Conservation (phyloP, 108 stramenopile species). For the Epipyxis sp. region DNA sequence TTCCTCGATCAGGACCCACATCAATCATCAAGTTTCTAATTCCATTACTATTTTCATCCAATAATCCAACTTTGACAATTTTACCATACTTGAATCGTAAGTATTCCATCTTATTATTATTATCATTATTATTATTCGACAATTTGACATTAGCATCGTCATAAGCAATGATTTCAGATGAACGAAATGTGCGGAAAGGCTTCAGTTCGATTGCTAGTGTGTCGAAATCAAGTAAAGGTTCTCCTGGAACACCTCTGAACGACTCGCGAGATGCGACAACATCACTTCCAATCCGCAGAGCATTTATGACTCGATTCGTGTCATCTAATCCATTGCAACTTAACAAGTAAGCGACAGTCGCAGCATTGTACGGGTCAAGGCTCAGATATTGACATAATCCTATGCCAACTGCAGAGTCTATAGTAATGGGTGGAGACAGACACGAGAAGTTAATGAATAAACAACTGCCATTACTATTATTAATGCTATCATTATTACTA, state of each 20-base stretch:
- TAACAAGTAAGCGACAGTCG: too few species aligned
- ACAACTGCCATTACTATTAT: too few species aligned
- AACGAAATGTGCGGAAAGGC: slow-evolving; percentile 10
- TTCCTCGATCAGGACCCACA: background rate
- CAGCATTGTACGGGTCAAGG: too few species aligned
- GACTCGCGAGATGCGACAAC: too few species aligned
- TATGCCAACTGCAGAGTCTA: too few species aligned
- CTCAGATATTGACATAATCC: too few species aligned
- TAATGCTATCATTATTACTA: too few species aligned
- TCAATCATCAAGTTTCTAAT: background rate
- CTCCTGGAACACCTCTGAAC: background rate
- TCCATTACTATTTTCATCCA: background rate
- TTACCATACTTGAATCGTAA: slow-evolving; percentile 14
- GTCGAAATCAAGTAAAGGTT: background rate
- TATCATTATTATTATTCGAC: background rate
- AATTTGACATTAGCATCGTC: background rate
- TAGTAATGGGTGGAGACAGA: too few species aligned
- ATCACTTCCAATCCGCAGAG: too few species aligned
- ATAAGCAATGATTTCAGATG: slow-evolving; percentile 5
- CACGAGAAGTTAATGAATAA: too few species aligned
- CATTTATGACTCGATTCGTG: too few species aligned
- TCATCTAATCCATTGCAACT: too few species aligned
- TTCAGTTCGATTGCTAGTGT: background rate
- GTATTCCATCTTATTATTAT: background rate
- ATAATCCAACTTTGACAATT: slow-evolving; percentile 8